Evolutionary conservation across 768 basidiomycete genomes (phyloP).

Genomic region (Tricholoma furcatifolium): DNA sequence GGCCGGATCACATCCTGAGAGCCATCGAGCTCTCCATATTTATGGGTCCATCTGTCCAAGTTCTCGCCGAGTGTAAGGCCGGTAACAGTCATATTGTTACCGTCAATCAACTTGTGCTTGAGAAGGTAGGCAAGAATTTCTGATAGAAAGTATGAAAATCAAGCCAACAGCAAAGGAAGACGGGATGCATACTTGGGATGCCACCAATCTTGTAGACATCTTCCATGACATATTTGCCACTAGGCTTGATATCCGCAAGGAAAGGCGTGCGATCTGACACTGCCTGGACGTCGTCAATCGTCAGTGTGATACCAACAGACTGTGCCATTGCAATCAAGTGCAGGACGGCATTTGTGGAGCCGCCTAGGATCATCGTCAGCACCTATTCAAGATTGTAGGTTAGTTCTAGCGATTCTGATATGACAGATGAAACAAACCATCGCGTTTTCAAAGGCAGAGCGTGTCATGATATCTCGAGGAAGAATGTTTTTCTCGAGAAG

Average conservation of each 20-base stretch:
- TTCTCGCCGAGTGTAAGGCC: constrained; percentile 91
- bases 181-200: constrained; percentile 72
- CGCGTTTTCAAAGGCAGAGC: constrained; percentile 95
- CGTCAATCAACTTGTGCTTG: constrained; percentile 87
- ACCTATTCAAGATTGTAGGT: constrained; percentile 49
- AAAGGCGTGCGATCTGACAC: constrained; percentile 94
- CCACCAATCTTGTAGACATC: constrained; percentile 95
- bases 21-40: constrained; percentile 71
- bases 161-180: not conserved
- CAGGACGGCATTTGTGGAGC: constrained; percentile 96
- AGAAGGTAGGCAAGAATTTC: constrained; percentile 85
- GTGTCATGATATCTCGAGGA: constrained; percentile 96
- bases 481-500: constrained; percentile 90
- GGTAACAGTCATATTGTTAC: constrained; percentile 88
- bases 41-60: constrained; percentile 82
- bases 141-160: constrained; percentile 25
- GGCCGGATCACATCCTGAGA: constrained; percentile 87
- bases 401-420: constrained; percentile 1
- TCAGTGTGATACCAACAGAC: constrained; percentile 86
- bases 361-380: constrained; percentile 94
- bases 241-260: constrained; percentile 95
- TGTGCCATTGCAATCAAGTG: constrained; percentile 97
- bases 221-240: constrained; percentile 99
- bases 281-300: constrained; percentile 89
- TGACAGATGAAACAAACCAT: constrained; percentile 57